phyloP scores from a whole-genome alignment of 2,329 filamentous ascomycete genomes.

The Aspergillaceae sp. region DNA sequence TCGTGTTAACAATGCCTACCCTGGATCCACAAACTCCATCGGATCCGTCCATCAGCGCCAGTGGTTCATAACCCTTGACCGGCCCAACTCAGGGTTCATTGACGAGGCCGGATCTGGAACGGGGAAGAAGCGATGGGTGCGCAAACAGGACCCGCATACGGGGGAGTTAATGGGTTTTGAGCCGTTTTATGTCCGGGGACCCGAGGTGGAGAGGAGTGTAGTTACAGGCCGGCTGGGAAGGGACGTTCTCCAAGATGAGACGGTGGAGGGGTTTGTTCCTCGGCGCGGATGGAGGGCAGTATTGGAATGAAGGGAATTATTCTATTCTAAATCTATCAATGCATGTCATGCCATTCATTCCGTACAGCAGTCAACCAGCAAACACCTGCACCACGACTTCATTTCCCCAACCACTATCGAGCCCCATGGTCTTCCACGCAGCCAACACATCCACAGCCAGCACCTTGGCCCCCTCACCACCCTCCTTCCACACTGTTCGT shows the following conservation, averaged over 20 bases:
- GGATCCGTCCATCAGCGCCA: constrained; percentile 58
- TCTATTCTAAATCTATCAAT: not conserved
- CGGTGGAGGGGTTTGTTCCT: constrained; percentile 47
- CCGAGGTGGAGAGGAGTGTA: constrained; percentile 55
- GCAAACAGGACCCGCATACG: constrained; percentile 12
- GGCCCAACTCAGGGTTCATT: constrained; percentile 49
- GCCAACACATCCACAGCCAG: constrained; percentile 66
- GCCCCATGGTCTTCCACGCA: constrained; percentile 68
- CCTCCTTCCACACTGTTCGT: constrained; percentile 51
- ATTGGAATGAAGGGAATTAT: constrained; percentile 7
- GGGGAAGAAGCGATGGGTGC: constrained; percentile 20
- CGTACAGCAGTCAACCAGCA: constrained; percentile 20
- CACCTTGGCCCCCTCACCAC: constrained; percentile 45
- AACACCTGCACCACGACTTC: constrained; percentile 63
- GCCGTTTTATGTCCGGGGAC: constrained; percentile 54
- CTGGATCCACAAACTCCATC: constrained; percentile 57
- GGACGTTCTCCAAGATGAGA: constrained; percentile 56
- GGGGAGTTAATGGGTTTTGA: constrained; percentile 35
- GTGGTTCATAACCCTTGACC: constrained; percentile 59
- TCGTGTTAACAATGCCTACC: constrained; percentile 55
- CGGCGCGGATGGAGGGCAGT: constrained; percentile 52
- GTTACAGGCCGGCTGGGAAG: constrained; percentile 53
- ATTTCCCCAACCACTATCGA: constrained; percentile 69
- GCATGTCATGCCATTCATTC: too few relatives aligned
- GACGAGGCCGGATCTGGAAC: constrained; percentile 1